Base-by-base conservation (phyloP, 1,284 basidiomycete genomes). In the Sanguinoderma infundibulare region DNA sequence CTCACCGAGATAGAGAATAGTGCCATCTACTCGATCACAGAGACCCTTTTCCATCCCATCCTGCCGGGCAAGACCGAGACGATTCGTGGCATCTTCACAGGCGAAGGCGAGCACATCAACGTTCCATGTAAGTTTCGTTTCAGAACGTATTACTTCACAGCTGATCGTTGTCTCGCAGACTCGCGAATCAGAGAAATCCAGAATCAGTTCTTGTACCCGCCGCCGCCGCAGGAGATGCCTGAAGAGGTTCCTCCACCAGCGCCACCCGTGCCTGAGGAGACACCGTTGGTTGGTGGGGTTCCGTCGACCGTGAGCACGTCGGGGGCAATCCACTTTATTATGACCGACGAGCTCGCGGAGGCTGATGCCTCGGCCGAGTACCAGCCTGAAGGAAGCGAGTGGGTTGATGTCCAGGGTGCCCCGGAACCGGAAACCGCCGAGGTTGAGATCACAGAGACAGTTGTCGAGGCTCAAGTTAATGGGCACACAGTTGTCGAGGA, bases 321-420 rank as follows among this genome's bases (percentile, higher is more conserved):
- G 0, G 80, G 80, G 55, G 83, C 83, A 73, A 87, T 92, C 79
- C 85, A 83, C 67, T 93, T 92, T 74, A 88, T 93, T 77, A 86
- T 90, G 74, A 88, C 82, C 57, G 92, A 90, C 70, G 91, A 93
- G 67, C 78, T 92, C 32, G 91, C 72, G 52, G 74, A 66, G 66
- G 22, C 53, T 2, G 65, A 67, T n/a, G 54, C 54, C 0, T 86
- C 80, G 57, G 88, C 86, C 68, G 89, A 90, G 68, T 75, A 87
- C 47, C 86, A 70, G 61, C 72, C 64, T 5, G 61, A 69, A 10
- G 46, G 59, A 50, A 57, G 39, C 14, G 61, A 66, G 49, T 62
- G 62, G 62, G 59, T 64, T 15, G 65, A 66, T 38, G 55, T 55
- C 35, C 57, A 53, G 58, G 32, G 53, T 36, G 64, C 65, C 30